Percentiles rank a stretch among this genome's conserved stretches.
These are phyloP conservation scores for Plantago elongata DNA, from an alignment of 257 asterid species.

Conservation along the genomic window DNA sequence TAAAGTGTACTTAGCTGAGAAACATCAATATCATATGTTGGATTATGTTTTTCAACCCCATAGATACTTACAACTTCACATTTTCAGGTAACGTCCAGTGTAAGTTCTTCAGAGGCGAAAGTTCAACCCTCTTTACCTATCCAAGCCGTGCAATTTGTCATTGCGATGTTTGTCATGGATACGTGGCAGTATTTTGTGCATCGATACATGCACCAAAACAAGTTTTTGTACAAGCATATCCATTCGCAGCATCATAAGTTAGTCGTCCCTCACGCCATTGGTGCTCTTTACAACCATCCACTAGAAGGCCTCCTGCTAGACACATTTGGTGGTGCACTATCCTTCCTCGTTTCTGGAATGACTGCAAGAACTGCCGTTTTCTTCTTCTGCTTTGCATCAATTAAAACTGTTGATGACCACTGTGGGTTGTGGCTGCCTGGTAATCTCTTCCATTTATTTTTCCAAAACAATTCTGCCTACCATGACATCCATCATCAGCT, in stretches of 20 bases:
- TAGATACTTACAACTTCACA: constrained; percentile 16
- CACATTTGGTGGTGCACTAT: constrained; percentile 83
- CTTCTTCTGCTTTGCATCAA: constrained; percentile 80
- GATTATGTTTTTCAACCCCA: background rate
- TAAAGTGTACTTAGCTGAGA: no score
- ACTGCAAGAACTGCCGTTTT: constrained; percentile 73
- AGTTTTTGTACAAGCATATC: constrained; percentile 63
- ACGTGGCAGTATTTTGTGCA: constrained; percentile 97
- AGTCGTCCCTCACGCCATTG: constrained; percentile 75
- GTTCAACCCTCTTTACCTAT: constrained; percentile 58
- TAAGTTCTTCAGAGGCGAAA: constrained; percentile 31
- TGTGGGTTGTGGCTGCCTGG: constrained; percentile 93
- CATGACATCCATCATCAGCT: constrained; percentile 93
- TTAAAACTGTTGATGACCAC: constrained; percentile 84
- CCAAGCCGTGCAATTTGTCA: constrained; percentile 47
- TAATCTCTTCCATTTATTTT: constrained; percentile 66
- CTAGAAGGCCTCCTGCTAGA: constrained; percentile 79
- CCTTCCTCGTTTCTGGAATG: constrained; percentile 80
- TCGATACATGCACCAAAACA: constrained; percentile 92
- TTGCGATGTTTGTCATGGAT: constrained; percentile 88
- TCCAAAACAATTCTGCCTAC: constrained; percentile 75
- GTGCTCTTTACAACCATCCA: constrained; percentile 91
- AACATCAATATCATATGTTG: no score
- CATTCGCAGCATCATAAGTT: constrained; percentile 82
- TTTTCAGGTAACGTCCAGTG: constrained; percentile 62